These are phyloP conservation scores for Jasminum sambac DNA, from an alignment of 257 asterid genomes.

Conservation along the genomic window DNA sequence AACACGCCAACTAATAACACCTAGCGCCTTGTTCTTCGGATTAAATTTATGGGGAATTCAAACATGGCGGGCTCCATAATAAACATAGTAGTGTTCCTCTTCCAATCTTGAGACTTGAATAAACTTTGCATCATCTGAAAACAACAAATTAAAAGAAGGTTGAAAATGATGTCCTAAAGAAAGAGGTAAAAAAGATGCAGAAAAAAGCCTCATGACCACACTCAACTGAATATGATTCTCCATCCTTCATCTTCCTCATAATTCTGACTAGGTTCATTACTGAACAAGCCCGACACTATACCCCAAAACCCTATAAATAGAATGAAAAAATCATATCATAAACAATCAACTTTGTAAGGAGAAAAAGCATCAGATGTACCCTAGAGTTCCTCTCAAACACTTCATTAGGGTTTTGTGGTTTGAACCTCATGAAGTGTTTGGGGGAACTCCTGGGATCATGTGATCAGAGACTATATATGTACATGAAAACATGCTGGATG, in stretches of 20 bases:
- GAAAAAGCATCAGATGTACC: conserved; percentile 26
- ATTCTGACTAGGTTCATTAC: conserved; percentile 42
- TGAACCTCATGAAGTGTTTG: conserved; percentile 38
- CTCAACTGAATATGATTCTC: conserved; percentile 30
- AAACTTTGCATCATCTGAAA: not conserved
- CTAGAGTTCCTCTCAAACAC: conserved; percentile 47
- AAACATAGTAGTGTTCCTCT: no score
- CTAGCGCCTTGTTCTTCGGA: no score
- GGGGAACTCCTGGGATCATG: conserved; percentile 25
- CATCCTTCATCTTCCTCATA: conserved; percentile 25
- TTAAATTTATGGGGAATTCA: no score
- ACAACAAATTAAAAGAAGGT: not conserved
- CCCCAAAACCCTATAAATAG: conserved; percentile 24
- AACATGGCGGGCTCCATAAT: no score
- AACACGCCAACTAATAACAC: no score
- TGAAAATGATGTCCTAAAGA: conserved; percentile 16
- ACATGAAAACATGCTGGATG: not conserved
- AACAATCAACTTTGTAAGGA: not conserved
- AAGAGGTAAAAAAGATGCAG: conserved; percentile 1
- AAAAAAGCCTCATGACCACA: conserved; percentile 14
- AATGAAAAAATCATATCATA: not conserved
- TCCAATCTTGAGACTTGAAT: not conserved
- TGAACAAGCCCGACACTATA: conserved; percentile 1
- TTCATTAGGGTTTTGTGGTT: conserved; percentile 22
- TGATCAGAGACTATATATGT: not conserved